Evolutionary conservation across 192 early-diverging fungal species (phyloP).

Genomic region (Coemansia asiatica): DNA sequence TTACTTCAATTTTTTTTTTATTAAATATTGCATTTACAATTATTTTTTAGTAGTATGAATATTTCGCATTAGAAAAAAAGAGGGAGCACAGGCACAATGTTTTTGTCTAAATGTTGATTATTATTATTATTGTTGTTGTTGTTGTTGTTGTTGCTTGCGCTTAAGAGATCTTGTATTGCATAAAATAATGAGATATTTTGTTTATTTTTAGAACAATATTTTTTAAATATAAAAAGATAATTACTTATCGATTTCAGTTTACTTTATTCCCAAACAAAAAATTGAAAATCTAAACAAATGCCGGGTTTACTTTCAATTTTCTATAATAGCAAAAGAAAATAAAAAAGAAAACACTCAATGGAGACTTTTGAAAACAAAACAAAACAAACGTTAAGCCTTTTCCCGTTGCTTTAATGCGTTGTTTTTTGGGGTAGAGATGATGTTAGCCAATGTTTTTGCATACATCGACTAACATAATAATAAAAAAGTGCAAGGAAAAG

Average conservation of each 20-base stretch:
- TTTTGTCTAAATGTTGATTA: background rate
- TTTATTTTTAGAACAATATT: background rate
- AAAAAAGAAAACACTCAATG: conserved; percentile 1
- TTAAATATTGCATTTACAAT: background rate
- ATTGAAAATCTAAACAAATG: background rate
- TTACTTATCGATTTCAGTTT: too few species aligned
- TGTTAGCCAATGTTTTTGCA: too few species aligned
- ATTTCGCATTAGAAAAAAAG: background rate
- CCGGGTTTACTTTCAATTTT: background rate
- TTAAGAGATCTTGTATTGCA: background rate
- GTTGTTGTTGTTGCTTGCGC: background rate
- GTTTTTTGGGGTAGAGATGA: background rate
- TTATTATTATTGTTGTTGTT: background rate
- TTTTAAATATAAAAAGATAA: background rate
- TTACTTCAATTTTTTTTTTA: too few species aligned
- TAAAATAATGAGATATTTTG: background rate
- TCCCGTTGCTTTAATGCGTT: background rate
- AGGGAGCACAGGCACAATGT: background rate
- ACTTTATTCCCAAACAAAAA: background rate
- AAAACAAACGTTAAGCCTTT: background rate
- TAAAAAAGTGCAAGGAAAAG: too few species aligned
- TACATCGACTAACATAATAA: too few species aligned
- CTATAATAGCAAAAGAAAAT: background rate
- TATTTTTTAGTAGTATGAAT: background rate
- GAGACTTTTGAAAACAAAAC: background rate